Percentiles rank a stretch among this genome's conserved stretches.
These are phyloP conservation scores for Cladobotryum mycophilum DNA, from an alignment of 2,329 filamentous ascomycete genomes.

Conservation along the genomic window DNA sequence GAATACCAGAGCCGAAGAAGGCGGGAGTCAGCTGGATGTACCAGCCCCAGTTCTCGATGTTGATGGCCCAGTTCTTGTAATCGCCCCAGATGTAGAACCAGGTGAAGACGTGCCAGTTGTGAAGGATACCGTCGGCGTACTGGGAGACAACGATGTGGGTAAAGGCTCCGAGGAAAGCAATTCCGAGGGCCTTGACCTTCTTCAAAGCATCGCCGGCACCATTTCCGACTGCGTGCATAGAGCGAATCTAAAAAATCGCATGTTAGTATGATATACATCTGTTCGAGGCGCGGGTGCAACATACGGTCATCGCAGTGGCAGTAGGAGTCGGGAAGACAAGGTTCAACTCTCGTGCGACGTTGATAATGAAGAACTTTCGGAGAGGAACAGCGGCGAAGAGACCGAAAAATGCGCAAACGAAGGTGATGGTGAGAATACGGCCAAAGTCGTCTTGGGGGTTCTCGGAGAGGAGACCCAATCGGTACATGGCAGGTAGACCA, in stretches of 20 bases:
- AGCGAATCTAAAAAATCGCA: slow-evolving; percentile 39
- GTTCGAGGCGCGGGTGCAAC: neutral
- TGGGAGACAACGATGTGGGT: slow-evolving; percentile 50
- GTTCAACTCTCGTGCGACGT: slow-evolving; percentile 53
- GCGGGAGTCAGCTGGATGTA: slow-evolving; percentile 53
- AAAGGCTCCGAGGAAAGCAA: slow-evolving; percentile 45
- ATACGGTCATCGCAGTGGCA: slow-evolving; percentile 49
- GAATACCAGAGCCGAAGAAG: slow-evolving; percentile 52
- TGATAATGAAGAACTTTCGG: slow-evolving; percentile 63
- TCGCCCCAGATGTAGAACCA: slow-evolving; percentile 51
- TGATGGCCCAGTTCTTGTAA: slow-evolving; percentile 43
- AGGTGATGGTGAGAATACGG: slow-evolving; percentile 52
- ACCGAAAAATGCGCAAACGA: slow-evolving; percentile 58
- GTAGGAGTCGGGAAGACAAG: slow-evolving; percentile 55
- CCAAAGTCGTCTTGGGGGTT: slow-evolving; percentile 50
- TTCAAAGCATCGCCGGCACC: slow-evolving; percentile 46
- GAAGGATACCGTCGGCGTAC: slow-evolving; percentile 54
- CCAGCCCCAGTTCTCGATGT: slow-evolving; percentile 57
- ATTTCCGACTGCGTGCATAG: slow-evolving; percentile 52
- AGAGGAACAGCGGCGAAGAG: slow-evolving; percentile 57
- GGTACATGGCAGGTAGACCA: slow-evolving; percentile 55
- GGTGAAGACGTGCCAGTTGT: slow-evolving; percentile 51
- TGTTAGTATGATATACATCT: neutral
- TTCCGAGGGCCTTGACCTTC: slow-evolving; percentile 50
- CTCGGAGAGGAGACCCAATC: slow-evolving; percentile 42